Evolutionary conservation across 2,329 filamentous ascomycete genomes (phyloP).

Genomic region (Didymella segeticola): DNA sequence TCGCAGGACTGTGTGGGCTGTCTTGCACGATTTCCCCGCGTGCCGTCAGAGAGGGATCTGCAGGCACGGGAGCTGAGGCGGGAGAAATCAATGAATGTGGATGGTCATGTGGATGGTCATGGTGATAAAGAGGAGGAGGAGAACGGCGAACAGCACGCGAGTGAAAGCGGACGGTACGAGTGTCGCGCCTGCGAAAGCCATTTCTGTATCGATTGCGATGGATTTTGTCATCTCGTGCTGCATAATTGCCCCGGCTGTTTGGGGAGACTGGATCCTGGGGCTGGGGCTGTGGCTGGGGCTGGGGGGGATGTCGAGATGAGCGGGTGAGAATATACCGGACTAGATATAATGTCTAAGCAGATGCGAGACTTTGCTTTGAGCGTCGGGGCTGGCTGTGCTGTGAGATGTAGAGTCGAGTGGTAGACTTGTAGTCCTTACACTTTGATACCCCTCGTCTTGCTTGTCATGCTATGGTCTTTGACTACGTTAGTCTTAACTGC

Average conservation of each 20-base stretch:
- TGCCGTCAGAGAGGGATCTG: slow-evolving; percentile 24
- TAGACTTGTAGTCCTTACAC: no score
- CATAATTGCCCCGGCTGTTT: slow-evolving; percentile 96
- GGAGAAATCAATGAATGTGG: slow-evolving; percentile 17
- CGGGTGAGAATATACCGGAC: slow-evolving; percentile 12
- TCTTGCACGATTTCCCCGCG: slow-evolving; percentile 71
- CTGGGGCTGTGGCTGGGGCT: slow-evolving; percentile 8
- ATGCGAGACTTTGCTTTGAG: no score
- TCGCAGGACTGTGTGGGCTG: slow-evolving; percentile 77
- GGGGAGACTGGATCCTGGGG: slow-evolving; percentile 41
- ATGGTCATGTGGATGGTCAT: slow-evolving; percentile 1
- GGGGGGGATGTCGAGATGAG: slow-evolving; percentile 41
- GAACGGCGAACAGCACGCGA: slow-evolving; percentile 58
- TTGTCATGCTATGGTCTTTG: no score
- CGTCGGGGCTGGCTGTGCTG: no score
- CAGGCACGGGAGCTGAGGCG: slow-evolving; percentile 17
- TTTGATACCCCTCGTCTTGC: no score
- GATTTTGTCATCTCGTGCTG: slow-evolving; percentile 91
- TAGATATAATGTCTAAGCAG: not conserved
- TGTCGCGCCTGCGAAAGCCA: slow-evolving; percentile 87
- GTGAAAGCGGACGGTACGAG: slow-evolving; percentile 86
- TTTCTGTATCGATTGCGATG: slow-evolving; percentile 98
- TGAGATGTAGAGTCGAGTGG: no score
- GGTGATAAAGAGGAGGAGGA: slow-evolving; percentile 33
- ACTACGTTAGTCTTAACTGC: no score